A percentile compares a stretch with the other conserved stretches of the same genome.
These are phyloP conservation scores for Lentinula novae-zelandiae DNA, from an alignment of 1,284 basidiomycete species.

Conservation along the genomic window DNA sequence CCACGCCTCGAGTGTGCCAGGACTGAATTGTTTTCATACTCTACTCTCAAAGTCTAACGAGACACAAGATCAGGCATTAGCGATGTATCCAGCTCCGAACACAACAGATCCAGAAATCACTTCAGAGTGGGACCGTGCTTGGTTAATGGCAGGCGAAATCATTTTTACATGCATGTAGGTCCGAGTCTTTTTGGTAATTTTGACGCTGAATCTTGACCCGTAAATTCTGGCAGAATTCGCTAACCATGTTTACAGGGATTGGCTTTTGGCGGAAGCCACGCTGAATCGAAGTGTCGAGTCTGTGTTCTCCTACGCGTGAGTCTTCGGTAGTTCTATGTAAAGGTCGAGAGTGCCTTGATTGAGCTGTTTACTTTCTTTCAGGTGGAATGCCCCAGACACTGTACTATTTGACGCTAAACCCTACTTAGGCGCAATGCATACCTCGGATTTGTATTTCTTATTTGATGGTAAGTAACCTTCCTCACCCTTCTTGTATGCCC, in stretches of 20 bases:
- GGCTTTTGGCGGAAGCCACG: slow-evolving; percentile 33
- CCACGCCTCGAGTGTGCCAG: too few relatives aligned
- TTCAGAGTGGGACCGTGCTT: slow-evolving; percentile 38
- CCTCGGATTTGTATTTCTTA: slow-evolving; percentile 41
- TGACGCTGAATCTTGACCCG: too few relatives aligned
- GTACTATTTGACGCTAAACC: slow-evolving; percentile 33
- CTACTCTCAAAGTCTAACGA: slow-evolving; percentile 29
- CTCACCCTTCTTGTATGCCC: neutral
- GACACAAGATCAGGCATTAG: slow-evolving; percentile 32
- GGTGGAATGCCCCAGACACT: slow-evolving; percentile 42
- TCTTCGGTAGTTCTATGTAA: neutral
- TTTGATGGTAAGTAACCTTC: slow-evolving; percentile 32
- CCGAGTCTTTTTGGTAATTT: neutral
- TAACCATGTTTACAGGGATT: slow-evolving; percentile 29
- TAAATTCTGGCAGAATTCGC: neutral
- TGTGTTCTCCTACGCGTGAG: slow-evolving; percentile 33
- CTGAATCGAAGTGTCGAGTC: slow-evolving; percentile 27
- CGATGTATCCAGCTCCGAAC: slow-evolving; percentile 35
- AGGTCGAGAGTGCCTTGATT: neutral
- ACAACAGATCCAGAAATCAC: slow-evolving; percentile 32
- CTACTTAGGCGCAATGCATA: slow-evolving; percentile 40
- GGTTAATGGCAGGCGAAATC: slow-evolving; percentile 38
- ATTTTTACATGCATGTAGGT: slow-evolving; percentile 43
- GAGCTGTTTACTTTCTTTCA: slow-evolving; percentile 11
- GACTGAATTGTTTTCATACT: neutral